Evolutionary conservation across 1,284 basidiomycete genomes (phyloP).

Genomic region (Apiotrichum domesticum): DNA sequence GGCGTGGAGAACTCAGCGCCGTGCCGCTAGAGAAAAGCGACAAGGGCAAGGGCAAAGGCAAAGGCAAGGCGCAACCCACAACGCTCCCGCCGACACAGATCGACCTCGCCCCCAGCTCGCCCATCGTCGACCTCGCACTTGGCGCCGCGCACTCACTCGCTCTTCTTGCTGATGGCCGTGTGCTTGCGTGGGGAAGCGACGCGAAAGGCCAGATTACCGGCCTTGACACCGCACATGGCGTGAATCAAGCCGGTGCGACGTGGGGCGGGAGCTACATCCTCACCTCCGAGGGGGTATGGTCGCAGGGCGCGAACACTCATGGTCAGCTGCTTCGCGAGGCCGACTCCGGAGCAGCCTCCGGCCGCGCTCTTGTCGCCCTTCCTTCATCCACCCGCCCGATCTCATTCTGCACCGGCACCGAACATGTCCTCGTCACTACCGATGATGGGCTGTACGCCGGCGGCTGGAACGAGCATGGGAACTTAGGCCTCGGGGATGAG

Average conservation of each 20-base stretch:
- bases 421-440: constrained; percentile 60
- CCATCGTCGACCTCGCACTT: constrained; percentile 48
- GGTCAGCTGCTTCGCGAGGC: constrained; percentile 56
- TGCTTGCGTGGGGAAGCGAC: constrained; percentile 60
- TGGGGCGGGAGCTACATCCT: constrained; percentile 76
- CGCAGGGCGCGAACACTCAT: constrained; percentile 61
- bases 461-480: constrained; percentile 97
- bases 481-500: constrained; percentile 63
- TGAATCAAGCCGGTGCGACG: constrained; percentile 56
- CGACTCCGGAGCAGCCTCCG: not conserved
- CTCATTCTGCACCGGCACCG: constrained; percentile 63
- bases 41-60: constrained; percentile 27
- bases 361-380: constrained; percentile 3
- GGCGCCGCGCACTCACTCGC: constrained; percentile 68
- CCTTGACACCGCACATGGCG: constrained; percentile 38
- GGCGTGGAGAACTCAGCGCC: constrained; percentile 59
- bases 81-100: constrained; percentile 21
- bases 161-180: constrained; percentile 51
- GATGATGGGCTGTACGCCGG: constrained; percentile 63
- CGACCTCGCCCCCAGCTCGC: constrained; percentile 9
- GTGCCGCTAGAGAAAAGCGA: not conserved
- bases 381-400: not conserved
- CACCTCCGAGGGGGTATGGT: constrained; percentile 40
- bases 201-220: constrained; percentile 61
- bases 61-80: constrained; percentile 15